phyloP scores from a whole-genome alignment of 768 basidiomycete genomes.

The Psilocybe subaeruginosa region DNA sequence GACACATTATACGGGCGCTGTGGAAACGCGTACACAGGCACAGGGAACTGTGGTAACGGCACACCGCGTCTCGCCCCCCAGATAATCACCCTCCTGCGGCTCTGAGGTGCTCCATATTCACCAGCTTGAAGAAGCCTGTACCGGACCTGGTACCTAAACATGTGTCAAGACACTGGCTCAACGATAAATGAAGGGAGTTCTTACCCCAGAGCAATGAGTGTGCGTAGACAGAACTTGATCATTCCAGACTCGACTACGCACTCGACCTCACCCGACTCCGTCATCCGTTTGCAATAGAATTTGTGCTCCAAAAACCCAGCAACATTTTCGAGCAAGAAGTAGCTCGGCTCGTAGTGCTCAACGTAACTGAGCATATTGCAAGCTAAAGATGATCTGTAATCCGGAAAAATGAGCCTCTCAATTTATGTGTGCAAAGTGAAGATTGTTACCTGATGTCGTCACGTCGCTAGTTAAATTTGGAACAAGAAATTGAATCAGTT shows the following conservation, averaged over 20 bases:
- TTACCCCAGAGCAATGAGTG: slow-evolving; percentile 67
- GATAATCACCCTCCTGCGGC: slow-evolving; percentile 68
- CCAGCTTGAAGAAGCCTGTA: slow-evolving; percentile 70
- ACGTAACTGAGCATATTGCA: slow-evolving; percentile 74
- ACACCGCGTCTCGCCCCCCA: slow-evolving; percentile 63
- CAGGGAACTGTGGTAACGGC: slow-evolving; percentile 61
- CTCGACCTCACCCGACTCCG: slow-evolving; percentile 27
- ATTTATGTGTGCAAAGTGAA: slow-evolving; percentile 54
- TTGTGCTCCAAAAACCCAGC: slow-evolving; percentile 57
- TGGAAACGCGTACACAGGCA: slow-evolving; percentile 60
- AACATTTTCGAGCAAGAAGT: slow-evolving; percentile 78
- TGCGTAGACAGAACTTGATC: slow-evolving; percentile 66
- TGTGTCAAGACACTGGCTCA: neutral
- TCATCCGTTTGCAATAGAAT: slow-evolving; percentile 38
- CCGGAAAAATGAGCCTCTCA: slow-evolving; percentile 52
- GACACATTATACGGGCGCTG: slow-evolving; percentile 32
- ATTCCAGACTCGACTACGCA: slow-evolving; percentile 55
- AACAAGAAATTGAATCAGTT: too few species aligned
- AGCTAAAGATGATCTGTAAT: slow-evolving; percentile 57
- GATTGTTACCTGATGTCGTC: slow-evolving; percentile 65
- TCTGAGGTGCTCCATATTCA: slow-evolving; percentile 75
- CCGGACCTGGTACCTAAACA: slow-evolving; percentile 63
- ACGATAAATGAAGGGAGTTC: slow-evolving; percentile 20
- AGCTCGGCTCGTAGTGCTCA: slow-evolving; percentile 64
- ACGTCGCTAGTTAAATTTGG: slow-evolving; percentile 39